Base-by-base conservation (phyloP, 108 stramenopile species). In the Seminavis robusta region DNA sequence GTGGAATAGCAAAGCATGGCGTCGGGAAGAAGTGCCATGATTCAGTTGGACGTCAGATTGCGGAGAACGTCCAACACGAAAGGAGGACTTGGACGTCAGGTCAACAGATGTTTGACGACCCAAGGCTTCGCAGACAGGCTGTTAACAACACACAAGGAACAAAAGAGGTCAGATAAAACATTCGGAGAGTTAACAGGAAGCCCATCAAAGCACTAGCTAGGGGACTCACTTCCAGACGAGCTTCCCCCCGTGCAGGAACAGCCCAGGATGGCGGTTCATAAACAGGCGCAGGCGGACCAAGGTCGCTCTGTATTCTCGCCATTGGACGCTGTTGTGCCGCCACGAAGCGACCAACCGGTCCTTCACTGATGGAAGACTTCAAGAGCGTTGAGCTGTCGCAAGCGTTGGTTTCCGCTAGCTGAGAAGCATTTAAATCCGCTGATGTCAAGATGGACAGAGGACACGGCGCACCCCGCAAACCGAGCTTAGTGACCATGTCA, bases 1-100 rank as follows among this genome's bases (percentile, higher is more conserved):
- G 49, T 90, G 88, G 48, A 90, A 90, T 23, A 90, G 63, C 63
- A 90, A 75, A 7, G 88, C 88, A 48, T 90, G 88, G 32, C 69
- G 69, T 38, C 88, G 65, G 32, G 81, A 83, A 3, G 82, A 82
- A 1, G 84, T 86, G 1, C 56, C 74, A 47, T 86, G 84, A n/a
- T 72, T 34, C 21, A 90, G 74, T 50, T 77, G 77, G 42, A 90
- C 67, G 57, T 90, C 79, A 28, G 70, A 72, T 15, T 67, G 58
- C 1, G 84, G 84, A 11, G 88, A 86, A 9, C 88, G 77, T 0
- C 88, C 88, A 17, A 90, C 51, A 41, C 79, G 69, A 47, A 79
- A 77, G 32, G 73, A 77, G n/a, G 80, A 65, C 55, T 63, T 69
- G n/a, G 50, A 26, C 1, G 82, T 84, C 17, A 90, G 56, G 53